Evolutionary conservation across 1,284 basidiomycete genomes (phyloP).

Genomic region (Heterobasidion annosum): DNA sequence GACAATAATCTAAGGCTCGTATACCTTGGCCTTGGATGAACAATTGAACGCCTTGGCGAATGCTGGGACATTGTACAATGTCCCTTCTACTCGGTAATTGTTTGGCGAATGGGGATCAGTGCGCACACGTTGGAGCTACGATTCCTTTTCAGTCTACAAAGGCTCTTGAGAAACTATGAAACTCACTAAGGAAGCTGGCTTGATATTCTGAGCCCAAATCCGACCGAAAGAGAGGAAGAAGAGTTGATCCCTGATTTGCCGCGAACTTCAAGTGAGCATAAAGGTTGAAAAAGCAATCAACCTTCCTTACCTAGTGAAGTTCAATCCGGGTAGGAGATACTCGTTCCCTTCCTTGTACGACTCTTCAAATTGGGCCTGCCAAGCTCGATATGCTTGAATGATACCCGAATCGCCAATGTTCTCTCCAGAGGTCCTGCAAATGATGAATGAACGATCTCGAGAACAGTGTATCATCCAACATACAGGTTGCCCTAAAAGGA

Average conservation of each 20-base stretch:
- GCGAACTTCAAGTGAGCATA: neutral
- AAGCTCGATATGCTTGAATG: constrained; percentile 82
- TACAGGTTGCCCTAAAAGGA: constrained; percentile 60
- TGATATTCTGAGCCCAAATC: constrained; percentile 70
- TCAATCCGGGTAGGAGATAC: constrained; percentile 75
- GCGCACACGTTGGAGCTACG: constrained; percentile 67
- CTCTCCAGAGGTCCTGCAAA: constrained; percentile 68
- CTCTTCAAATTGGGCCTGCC: constrained; percentile 61
- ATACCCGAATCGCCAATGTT: constrained; percentile 86
- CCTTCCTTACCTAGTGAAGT: constrained; percentile 53
- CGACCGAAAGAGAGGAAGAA: constrained; percentile 86
- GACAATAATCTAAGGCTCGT: constrained; percentile 8
- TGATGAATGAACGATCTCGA: constrained; percentile 3
- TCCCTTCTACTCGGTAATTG: constrained; percentile 75
- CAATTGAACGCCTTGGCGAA: constrained; percentile 76
- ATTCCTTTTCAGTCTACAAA: constrained; percentile 17
- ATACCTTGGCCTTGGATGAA: constrained; percentile 57
- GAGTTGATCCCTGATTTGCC: constrained; percentile 62
- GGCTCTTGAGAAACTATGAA: constrained; percentile 1
- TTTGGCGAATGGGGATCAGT: constrained; percentile 86
- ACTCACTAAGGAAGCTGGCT: constrained; percentile 63
- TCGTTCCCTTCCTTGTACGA: constrained; percentile 52
- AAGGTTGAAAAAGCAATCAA: neutral
- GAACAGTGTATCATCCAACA: constrained; percentile 16
- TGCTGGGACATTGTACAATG: constrained; percentile 71